These are phyloP conservation scores for Hericium rajendrae DNA, from an alignment of 768 basidiomycete species.

Conservation along the genomic window DNA sequence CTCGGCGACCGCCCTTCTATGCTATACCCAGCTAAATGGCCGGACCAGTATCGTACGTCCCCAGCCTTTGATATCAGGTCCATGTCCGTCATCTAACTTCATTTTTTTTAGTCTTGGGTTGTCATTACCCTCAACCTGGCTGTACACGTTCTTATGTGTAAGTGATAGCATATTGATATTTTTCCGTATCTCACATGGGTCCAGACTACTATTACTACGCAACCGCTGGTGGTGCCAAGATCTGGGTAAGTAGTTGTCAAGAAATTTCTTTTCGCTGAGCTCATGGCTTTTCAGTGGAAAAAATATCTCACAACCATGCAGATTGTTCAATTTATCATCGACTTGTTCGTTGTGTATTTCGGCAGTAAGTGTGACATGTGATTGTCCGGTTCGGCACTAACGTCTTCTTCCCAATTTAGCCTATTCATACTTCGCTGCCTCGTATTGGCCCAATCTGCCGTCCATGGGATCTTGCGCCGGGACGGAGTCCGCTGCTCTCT, in stretches of 20 bases:
- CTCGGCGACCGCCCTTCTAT: conserved; percentile 92
- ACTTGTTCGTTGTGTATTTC: conserved; percentile 86
- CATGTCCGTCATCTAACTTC: not conserved
- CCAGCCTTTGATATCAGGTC: not conserved
- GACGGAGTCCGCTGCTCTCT: conserved; percentile 76
- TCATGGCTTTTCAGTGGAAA: conserved; percentile 69
- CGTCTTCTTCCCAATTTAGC: conserved; percentile 25
- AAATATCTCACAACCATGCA: conserved; percentile 96
- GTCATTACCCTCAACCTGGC: conserved; percentile 84
- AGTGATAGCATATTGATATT: conserved; percentile 23
- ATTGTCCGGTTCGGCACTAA: not conserved
- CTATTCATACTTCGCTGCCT: conserved; percentile 72
- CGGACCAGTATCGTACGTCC: conserved; percentile 73
- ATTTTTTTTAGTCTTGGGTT: conserved; percentile 76
- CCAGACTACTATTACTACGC: conserved; percentile 99
- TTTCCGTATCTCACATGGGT: not conserved
- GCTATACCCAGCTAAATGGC: conserved; percentile 91
- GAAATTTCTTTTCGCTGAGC: not conserved
- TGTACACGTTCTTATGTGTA: conserved; percentile 98
- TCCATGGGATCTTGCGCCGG: conserved; percentile 77
- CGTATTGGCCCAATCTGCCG: conserved; percentile 53
- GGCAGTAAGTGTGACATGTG: conserved; percentile 60
- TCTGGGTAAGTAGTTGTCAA: conserved; percentile 63
- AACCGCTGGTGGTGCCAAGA: conserved; percentile 90
- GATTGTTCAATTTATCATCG: conserved; percentile 92